Evolutionary conservation across 1,284 basidiomycete species (phyloP).

Genomic region (Tilletia walkeri): DNA sequence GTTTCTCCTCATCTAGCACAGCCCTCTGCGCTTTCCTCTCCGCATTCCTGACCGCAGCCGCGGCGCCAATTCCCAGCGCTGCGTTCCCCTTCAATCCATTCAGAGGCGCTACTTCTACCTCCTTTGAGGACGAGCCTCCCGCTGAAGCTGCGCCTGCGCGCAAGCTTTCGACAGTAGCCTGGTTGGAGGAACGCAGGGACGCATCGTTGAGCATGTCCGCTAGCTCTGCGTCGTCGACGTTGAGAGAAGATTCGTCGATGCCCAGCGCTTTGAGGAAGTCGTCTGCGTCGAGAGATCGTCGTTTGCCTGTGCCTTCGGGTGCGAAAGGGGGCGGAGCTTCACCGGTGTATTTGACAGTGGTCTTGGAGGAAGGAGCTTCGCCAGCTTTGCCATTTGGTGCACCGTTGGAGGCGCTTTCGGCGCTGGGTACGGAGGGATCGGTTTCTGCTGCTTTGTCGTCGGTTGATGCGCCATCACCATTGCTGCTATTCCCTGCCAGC

Average conservation of each 20-base stretch:
- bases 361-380: constrained; percentile 22
- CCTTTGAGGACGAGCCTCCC: constrained; percentile 13
- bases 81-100: constrained; percentile 2
- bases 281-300: constrained; percentile 40
- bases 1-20: neutral
- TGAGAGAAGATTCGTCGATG: constrained; percentile 16
- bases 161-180: too few relatives aligned
- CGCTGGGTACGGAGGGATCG: constrained; percentile 5
- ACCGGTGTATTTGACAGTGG: constrained; percentile 15
- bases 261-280: constrained; percentile 43
- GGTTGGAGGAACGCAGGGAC: constrained; percentile 22
- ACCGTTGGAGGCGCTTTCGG: neutral
- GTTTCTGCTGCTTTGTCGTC: neutral
- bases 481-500: neutral
- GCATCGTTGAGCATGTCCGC: constrained; percentile 35
- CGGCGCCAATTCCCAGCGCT: neutral
- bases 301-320: constrained; percentile 34
- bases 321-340: constrained; percentile 31
- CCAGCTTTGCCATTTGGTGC: neutral
- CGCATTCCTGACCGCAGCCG: neutral
- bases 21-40: constrained; percentile 8
- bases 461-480: constrained; percentile 14
- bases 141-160: constrained; percentile 19
- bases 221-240: constrained; percentile 37
- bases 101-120: neutral